A percentile compares a stretch with the other conserved stretches of the same genome.
Conservation (phyloP, 768 basidiomycete genomes). For the Psilocybe cubensis region DNA sequence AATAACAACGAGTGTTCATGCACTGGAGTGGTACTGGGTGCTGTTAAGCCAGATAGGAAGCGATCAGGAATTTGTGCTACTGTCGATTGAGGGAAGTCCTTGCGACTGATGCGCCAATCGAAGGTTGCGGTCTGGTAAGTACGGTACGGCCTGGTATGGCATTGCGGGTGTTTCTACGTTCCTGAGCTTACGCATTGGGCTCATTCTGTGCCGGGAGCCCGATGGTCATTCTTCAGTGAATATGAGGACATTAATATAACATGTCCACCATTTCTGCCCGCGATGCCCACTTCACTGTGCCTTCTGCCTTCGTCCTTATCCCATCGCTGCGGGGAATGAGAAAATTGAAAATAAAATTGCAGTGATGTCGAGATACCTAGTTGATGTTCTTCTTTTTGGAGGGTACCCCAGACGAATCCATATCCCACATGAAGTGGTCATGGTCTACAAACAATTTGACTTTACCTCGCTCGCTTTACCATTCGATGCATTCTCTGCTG, state of each 20-base stretch:
- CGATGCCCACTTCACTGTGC: too few species aligned
- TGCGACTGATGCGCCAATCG: too few species aligned
- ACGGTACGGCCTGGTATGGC: too few species aligned
- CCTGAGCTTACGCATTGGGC: too few species aligned
- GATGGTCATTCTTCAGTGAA: too few species aligned
- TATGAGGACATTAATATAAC: too few species aligned
- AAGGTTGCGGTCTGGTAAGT: too few species aligned
- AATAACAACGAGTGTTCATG: not conserved
- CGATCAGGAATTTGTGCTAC: not conserved
- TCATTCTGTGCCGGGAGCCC: too few species aligned
- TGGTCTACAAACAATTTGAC: not conserved
- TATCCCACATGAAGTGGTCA: not conserved
- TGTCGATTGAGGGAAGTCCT: not conserved
- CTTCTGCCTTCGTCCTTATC: not conserved
- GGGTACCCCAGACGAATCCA: not conserved
- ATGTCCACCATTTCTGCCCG: too few species aligned
- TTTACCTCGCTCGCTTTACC: too few species aligned
- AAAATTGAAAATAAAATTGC: not conserved
- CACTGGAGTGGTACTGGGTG: not conserved
- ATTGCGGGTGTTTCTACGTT: too few species aligned
- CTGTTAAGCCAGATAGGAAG: not conserved
- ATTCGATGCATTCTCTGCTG: too few species aligned
- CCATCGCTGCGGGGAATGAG: not conserved
- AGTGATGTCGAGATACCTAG: not conserved
- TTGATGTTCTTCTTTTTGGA: not conserved